Evolutionary conservation across 192 early-diverging fungal species (phyloP), one percentile per base, ranked within the genome.

Genomic region (Glomus cerebriforme): DNA sequence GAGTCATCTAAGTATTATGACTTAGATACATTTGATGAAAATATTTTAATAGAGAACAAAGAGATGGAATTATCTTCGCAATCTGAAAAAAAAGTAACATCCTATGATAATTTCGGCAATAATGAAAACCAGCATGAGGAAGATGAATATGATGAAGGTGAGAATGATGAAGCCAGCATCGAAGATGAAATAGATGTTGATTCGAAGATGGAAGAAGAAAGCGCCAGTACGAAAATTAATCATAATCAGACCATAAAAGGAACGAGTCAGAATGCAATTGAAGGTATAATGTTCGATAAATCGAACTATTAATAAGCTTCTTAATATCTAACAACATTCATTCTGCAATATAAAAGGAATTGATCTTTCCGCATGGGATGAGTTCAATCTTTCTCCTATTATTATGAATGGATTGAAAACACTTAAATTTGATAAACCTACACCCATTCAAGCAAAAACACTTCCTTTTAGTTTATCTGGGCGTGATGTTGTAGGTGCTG

Each of bases 401-500:
- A 83, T 98, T 37, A 81, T 91, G 34, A 85, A 92, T 39, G 95
- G 87, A 0, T 87, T 99, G 39, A 87, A 86, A 65, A 87, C 92
- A 29, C 87, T 92, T 7, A 86, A 91, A 31, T 99, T 97, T 74
- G 72, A 82, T 7, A 77, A 83, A 26, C 97, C 97, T 1, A 97
- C 96, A 0, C 92, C 92, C 29, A 99, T 99, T 82, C 97, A 99
- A 85, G 83, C 88, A 34, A 83, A 92, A 73, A 87, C 93, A 1
- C 83, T 99, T 26, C 87, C 90, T 47, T 43, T 87, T n/a, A 90
- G 93, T 3, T 80, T 97, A n/a, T 71, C 72, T n/a, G 91, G 88
- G 31, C 90, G 90, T n/a, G 91, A 99, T 79, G 87, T 98, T 34
- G 90, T 99, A 39, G 97, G 97, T 26, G 93, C 94, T 10, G 96